Percentiles rank a stretch among this genome's conserved stretches.
These are phyloP conservation scores for Cadophora sp. DNA, from an alignment of 2,329 filamentous ascomycete species.

Conservation along the genomic window DNA sequence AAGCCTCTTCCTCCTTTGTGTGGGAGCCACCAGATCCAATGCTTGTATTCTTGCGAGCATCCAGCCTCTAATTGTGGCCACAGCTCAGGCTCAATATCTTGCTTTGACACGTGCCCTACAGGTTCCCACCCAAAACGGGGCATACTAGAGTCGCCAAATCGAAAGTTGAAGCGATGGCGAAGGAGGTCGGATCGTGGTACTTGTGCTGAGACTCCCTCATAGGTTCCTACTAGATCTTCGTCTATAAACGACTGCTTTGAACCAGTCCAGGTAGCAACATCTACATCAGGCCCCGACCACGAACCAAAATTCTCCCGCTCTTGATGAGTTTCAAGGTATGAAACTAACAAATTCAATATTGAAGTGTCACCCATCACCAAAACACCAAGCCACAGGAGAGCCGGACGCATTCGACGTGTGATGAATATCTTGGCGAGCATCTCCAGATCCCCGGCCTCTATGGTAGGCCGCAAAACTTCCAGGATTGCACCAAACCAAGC, in stretches of 20 bases:
- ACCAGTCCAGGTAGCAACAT: slow-evolving; percentile 28
- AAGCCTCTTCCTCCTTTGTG: slow-evolving; percentile 11
- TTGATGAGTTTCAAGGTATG: background rate
- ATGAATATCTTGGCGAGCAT: slow-evolving; percentile 23
- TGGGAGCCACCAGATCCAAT: slow-evolving; percentile 29
- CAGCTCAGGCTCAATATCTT: slow-evolving; percentile 26
- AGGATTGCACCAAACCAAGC: slow-evolving; percentile 24
- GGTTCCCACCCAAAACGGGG: slow-evolving; percentile 26
- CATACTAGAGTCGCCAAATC: background rate
- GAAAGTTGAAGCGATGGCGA: slow-evolving; percentile 28
- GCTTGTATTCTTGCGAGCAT: slow-evolving; percentile 24
- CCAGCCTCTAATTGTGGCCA: slow-evolving; percentile 25
- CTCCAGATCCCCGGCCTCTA: slow-evolving; percentile 20
- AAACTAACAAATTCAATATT: slow-evolving; percentile 19
- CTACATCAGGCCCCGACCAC: slow-evolving; percentile 18
- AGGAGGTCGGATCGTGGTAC: slow-evolving; percentile 27
- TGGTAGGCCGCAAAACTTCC: slow-evolving; percentile 22
- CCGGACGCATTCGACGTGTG: slow-evolving; percentile 14
- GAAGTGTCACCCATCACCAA: slow-evolving; percentile 14
- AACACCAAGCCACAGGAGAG: slow-evolving; percentile 22
- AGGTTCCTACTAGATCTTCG: slow-evolving; percentile 21
- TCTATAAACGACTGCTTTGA: slow-evolving; percentile 30
- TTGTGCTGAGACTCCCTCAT: slow-evolving; percentile 14
- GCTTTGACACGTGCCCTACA: slow-evolving; percentile 22
- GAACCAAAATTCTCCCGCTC: slow-evolving; percentile 18